Evolutionary conservation across 2,329 filamentous ascomycete genomes (phyloP).

Genomic region (Diaporthe ampelina): DNA sequence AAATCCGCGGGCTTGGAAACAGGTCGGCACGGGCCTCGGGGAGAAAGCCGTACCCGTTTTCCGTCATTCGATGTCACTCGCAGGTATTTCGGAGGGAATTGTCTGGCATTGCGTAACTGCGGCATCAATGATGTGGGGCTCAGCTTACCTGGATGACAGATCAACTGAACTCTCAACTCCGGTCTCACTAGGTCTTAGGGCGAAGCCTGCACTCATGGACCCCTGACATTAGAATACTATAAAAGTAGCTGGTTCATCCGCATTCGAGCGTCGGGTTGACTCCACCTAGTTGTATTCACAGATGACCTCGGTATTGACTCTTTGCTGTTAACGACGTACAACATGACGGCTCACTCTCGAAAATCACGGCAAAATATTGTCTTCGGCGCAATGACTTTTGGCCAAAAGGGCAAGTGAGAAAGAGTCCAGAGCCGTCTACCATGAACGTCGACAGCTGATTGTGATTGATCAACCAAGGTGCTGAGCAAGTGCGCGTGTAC

Average conservation of each 20-base stretch:
- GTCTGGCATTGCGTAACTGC: background rate
- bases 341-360: background rate
- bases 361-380: constrained; percentile 44
- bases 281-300: background rate
- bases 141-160: background rate
- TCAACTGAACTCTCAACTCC: background rate
- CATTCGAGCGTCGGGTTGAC: background rate
- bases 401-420: constrained; percentile 40
- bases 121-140: background rate
- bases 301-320: background rate
- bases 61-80: background rate
- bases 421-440: no score
- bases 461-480: constrained; percentile 38
- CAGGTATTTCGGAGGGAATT: background rate
- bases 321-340: background rate
- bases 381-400: constrained; percentile 50
- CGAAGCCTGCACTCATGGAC: background rate
- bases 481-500: constrained; percentile 48
- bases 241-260: background rate
- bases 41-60: background rate
- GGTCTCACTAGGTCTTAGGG: background rate
- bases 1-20: background rate
- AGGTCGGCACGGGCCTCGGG: background rate
- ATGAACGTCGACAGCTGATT: background rate
- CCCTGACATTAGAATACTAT: background rate